Conservation (phyloP, 208 protist species). For the Lotmaria passim region DNA sequence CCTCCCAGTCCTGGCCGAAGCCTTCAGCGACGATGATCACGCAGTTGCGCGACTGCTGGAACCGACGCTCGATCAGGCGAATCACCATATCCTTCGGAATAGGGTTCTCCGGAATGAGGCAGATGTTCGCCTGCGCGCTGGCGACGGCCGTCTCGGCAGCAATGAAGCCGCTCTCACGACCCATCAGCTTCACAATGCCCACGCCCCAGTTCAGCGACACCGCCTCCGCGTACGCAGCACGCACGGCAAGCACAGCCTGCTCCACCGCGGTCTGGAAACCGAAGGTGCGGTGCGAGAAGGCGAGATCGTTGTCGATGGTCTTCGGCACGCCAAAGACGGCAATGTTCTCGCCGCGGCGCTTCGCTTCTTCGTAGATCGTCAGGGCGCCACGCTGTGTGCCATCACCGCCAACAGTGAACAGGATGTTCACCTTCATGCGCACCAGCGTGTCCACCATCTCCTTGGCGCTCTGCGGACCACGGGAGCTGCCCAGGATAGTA, state of each 20-base stretch:
- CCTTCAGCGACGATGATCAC: slow-evolving; percentile 96
- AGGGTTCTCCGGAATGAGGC: slow-evolving; percentile 92
- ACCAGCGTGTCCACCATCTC: slow-evolving; percentile 93
- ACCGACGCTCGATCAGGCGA: slow-evolving; percentile 80
- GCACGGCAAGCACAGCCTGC: slow-evolving; percentile 84
- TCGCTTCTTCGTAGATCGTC: slow-evolving; percentile 83
- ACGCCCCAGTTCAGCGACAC: slow-evolving; percentile 89
- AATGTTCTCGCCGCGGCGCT: slow-evolving; percentile 81
- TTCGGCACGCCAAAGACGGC: slow-evolving; percentile 95
- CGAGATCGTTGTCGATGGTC: slow-evolving; percentile 97
- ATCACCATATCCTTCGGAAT: slow-evolving; percentile 86
- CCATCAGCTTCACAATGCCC: slow-evolving; percentile 96
- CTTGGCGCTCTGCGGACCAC: slow-evolving; percentile 85
- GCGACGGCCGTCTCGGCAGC: slow-evolving; percentile 92
- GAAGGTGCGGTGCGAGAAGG: slow-evolving; percentile 94
- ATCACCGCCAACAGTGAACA: slow-evolving; percentile 95
- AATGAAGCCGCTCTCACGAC: slow-evolving; percentile 95
- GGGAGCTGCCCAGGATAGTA: slow-evolving; percentile 92
- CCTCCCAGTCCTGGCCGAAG: slow-evolving; percentile 89
- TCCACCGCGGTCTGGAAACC: slow-evolving; percentile 96
- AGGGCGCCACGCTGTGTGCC: slow-evolving; percentile 93
- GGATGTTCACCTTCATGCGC: slow-evolving; percentile 85
- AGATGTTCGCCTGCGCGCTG: slow-evolving; percentile 91
- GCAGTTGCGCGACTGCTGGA: slow-evolving; percentile 77
- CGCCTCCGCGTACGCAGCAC: slow-evolving; percentile 92